These are phyloP conservation scores for Lonicera japonica DNA, from an alignment of 129 eudicot species.

Conservation along the genomic window DNA sequence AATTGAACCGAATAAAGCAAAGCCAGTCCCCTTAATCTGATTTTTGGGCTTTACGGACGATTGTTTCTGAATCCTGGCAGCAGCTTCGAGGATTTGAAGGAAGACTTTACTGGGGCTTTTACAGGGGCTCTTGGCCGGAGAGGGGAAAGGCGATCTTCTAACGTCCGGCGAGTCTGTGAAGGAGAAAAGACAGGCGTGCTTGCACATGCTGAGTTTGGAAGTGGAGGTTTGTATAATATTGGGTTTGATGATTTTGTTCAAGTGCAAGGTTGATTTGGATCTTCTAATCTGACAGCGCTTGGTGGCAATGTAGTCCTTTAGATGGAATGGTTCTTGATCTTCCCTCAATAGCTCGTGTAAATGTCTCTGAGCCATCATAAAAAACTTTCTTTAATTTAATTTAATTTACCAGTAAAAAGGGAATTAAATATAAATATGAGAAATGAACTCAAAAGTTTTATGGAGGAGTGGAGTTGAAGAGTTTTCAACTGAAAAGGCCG, in stretches of 20 bases:
- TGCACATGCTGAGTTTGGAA: conserved; percentile 37
- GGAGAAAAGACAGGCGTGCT: conserved; percentile 58
- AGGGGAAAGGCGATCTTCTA: conserved; percentile 42
- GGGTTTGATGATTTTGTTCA: conserved; percentile 19
- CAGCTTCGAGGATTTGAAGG: conserved; percentile 69
- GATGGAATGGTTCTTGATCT: conserved; percentile 91
- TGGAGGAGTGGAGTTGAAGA: conserved; percentile 20
- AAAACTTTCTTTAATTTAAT: not conserved
- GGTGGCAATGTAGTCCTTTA: conserved; percentile 54
- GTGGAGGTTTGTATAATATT: conserved; percentile 20
- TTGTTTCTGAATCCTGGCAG: conserved; percentile 53
- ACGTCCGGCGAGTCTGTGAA: conserved; percentile 54
- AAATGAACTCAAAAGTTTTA: not conserved
- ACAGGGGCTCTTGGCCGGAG: conserved; percentile 39
- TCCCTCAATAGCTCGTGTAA: conserved; percentile 61
- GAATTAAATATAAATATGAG: no score
- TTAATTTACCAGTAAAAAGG: not conserved
- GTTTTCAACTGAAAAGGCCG: conserved; percentile 27
- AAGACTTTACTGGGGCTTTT: conserved; percentile 30
- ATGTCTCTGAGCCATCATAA: conserved; percentile 35
- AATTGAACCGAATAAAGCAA: conserved; percentile 63
- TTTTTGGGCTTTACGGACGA: conserved; percentile 30
- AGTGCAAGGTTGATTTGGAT: conserved; percentile 12
- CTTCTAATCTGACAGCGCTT: conserved; percentile 40
- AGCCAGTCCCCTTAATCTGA: conserved; percentile 26